phyloP scores from a whole-genome alignment of 1,284 basidiomycete species.

The Ganoderma lucidum region DNA sequence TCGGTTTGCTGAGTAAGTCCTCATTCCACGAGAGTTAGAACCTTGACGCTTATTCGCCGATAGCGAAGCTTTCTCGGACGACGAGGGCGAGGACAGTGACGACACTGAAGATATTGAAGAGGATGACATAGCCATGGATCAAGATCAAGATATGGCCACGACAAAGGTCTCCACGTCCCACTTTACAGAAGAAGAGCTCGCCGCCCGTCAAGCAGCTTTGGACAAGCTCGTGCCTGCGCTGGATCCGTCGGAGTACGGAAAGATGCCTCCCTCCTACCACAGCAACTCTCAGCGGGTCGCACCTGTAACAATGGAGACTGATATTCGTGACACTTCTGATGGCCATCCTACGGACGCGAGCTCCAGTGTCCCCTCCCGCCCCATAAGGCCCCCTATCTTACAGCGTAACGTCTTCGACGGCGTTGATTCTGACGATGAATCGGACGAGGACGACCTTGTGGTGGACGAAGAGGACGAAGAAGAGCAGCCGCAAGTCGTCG shows the following conservation, averaged over 20 bases:
- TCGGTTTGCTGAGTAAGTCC: constrained; percentile 83
- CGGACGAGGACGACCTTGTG: constrained; percentile 63
- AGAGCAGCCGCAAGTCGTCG: constrained; percentile 79
- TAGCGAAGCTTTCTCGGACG: constrained; percentile 68
- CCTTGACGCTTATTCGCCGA: constrained; percentile 11
- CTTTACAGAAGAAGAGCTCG: constrained; percentile 38
- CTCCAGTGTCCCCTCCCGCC: constrained; percentile 41
- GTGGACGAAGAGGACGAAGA: constrained; percentile 75
- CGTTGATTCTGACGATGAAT: constrained; percentile 86
- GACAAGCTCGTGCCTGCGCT: constrained; percentile 75
- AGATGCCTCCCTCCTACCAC: constrained; percentile 78
- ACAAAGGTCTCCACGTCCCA: background rate
- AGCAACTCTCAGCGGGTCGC: constrained; percentile 73
- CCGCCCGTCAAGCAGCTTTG: constrained; percentile 66
- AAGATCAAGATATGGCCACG: constrained; percentile 15
- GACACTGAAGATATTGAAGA: constrained; percentile 48
- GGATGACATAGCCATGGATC: constrained; percentile 12
- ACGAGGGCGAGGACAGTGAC: constrained; percentile 52
- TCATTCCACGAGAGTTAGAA: background rate
- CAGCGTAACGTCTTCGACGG: constrained; percentile 85
- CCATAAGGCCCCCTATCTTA: constrained; percentile 78
- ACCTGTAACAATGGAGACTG: constrained; percentile 56
- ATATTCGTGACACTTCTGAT: constrained; percentile 43
- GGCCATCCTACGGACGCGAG: constrained; percentile 19
- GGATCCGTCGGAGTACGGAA: constrained; percentile 78